Evolutionary conservation across 306 rosid genomes (phyloP).

Genomic region (Casuarina glauca): DNA sequence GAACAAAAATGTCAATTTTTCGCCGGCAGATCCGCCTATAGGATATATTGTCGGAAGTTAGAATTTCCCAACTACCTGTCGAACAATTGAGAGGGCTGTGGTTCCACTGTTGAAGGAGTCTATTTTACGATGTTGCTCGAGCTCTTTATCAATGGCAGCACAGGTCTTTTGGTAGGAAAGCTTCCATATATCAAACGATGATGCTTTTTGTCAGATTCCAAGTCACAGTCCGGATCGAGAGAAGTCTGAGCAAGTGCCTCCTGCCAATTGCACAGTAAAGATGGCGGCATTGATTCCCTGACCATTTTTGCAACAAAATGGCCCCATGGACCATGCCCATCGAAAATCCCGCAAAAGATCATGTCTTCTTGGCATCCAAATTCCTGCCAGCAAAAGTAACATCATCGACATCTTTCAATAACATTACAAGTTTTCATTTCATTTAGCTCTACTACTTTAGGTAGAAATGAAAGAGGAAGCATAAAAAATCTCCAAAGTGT

Average conservation of each 20-base stretch:
- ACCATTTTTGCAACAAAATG: conserved; percentile 83
- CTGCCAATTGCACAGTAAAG: conserved; percentile 83
- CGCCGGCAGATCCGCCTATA: background rate
- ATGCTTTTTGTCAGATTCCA: conserved; percentile 42
- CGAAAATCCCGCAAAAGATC: conserved; percentile 89
- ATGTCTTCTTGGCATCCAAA: conserved; percentile 93
- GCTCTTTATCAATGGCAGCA: conserved; percentile 78
- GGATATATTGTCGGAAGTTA: background rate
- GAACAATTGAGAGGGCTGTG: conserved; percentile 80
- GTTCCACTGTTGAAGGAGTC: conserved; percentile 87
- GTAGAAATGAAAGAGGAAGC: background rate
- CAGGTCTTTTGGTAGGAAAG: conserved; percentile 79
- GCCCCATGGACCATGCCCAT: conserved; percentile 97
- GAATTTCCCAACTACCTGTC: conserved; percentile 58
- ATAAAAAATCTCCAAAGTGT: conserved; percentile 19
- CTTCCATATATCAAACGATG: conserved; percentile 70
- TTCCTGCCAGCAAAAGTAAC: conserved; percentile 50
- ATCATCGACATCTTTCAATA: conserved; percentile 4
- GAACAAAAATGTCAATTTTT: background rate
- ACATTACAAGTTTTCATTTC: conserved; percentile 1
- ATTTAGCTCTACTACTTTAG: background rate
- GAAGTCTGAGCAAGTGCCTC: conserved; percentile 64
- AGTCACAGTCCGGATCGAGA: conserved; percentile 38
- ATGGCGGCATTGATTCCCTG: conserved; percentile 73
- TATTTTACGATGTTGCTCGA: conserved; percentile 61